These are phyloP conservation scores for Colletotrichum coccodes DNA, from an alignment of 2,329 filamentous ascomycete species.

Conservation along the genomic window DNA sequence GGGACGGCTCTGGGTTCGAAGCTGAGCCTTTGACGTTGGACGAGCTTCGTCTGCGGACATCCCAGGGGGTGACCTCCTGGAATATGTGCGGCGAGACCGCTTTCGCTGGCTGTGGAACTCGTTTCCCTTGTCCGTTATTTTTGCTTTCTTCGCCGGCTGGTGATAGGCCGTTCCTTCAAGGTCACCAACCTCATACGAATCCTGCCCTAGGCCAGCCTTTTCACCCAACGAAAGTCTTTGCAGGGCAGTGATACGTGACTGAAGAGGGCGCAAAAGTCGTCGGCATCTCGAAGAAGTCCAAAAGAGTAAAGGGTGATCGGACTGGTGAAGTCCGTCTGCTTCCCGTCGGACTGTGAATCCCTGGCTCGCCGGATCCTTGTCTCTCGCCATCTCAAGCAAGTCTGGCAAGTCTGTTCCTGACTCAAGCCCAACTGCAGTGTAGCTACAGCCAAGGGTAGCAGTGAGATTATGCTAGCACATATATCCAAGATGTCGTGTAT, in stretches of 20 bases:
- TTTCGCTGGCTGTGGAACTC: constrained; percentile 34
- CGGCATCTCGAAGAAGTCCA: constrained; percentile 61
- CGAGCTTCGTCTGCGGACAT: not conserved
- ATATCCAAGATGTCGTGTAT: not conserved
- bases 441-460: not conserved
- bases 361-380: no score
- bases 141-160: constrained; percentile 2
- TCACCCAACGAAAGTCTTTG: constrained; percentile 45
- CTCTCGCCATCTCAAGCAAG: not conserved
- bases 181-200: not conserved
- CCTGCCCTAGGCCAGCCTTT: not conserved
- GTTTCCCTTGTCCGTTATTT: not conserved
- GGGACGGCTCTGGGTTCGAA: not conserved
- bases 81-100: constrained; percentile 30
- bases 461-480: no score
- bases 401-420: not conserved
- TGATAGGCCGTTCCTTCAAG: not conserved
- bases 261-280: constrained; percentile 56
- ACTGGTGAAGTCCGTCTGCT: not conserved
- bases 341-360: not conserved
- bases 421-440: not conserved
- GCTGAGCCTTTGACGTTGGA: not conserved
- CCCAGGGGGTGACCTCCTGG: constrained; percentile 1
- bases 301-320: not conserved
- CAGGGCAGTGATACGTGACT: constrained; percentile 53